Evolutionary conservation across 1,284 basidiomycete species (phyloP).

Genomic region (Gymnopus androsaceus): DNA sequence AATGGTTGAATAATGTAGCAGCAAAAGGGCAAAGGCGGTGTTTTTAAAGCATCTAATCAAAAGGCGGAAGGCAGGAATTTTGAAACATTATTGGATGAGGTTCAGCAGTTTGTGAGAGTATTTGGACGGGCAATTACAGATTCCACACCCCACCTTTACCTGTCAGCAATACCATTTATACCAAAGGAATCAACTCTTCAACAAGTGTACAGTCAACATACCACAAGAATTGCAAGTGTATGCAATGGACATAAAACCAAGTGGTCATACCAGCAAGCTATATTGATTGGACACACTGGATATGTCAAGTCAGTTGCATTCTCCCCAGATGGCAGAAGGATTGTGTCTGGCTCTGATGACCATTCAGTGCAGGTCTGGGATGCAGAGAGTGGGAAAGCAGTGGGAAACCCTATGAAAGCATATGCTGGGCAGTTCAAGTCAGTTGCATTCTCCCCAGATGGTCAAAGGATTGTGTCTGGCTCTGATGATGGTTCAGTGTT

Average conservation of each 20-base stretch:
- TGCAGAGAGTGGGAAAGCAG: no score
- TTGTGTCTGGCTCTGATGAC: no score
- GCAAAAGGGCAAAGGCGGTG: no score
- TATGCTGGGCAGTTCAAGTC: no score
- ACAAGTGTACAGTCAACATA: not conserved
- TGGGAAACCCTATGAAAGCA: no score
- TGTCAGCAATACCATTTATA: not conserved
- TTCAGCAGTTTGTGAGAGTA: not conserved
- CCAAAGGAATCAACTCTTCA: not conserved
- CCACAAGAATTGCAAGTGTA: not conserved
- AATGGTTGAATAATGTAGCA: no score
- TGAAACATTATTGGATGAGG: not conserved
- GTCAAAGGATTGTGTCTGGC: slow-evolving; percentile 10
- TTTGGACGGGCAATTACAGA: not conserved
- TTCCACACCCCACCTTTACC: not conserved
- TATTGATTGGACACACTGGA: slow-evolving; percentile 16
- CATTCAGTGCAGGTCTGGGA: no score
- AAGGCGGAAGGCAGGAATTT: not conserved
- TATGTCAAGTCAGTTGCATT: no score
- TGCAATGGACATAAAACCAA: not conserved
- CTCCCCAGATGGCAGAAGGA: no score
- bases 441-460: slow-evolving; percentile 16
- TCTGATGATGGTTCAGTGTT: slow-evolving; percentile 6
- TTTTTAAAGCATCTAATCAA: not conserved
- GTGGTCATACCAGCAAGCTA: not conserved